These are phyloP conservation scores for Nannochloris sp. DNA, from an alignment of 139 green algal genomes.

Conservation along the genomic window DNA sequence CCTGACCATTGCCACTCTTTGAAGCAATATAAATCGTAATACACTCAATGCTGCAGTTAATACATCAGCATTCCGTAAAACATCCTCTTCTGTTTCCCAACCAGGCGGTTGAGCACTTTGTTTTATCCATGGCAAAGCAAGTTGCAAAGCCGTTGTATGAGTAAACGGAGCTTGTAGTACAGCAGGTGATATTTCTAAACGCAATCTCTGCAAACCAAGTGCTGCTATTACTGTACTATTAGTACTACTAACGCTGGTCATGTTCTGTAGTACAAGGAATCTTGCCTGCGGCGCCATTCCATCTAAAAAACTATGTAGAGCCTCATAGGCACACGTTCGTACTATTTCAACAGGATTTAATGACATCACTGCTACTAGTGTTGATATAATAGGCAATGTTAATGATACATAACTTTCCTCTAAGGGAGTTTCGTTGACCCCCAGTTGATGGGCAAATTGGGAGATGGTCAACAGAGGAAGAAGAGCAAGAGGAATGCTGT, in stretches of 20 bases:
- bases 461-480: conserved; percentile 8
- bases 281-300: background rate
- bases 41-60: conserved; percentile 17
- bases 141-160: background rate
- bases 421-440: background rate
- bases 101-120: background rate
- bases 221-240: background rate
- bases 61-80: background rate
- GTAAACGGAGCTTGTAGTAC: background rate
- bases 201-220: conserved; percentile 17
- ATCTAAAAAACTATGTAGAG: conserved; percentile 6
- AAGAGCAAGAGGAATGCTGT: conserved; percentile 13
- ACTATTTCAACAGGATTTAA: conserved; percentile 17
- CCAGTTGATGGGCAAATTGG: background rate
- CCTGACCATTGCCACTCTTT: background rate
- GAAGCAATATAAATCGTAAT: conserved; percentile 26
- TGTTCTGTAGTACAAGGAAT: background rate
- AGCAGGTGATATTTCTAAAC: conserved; percentile 15
- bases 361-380: conserved; percentile 12
- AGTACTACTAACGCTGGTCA: conserved; percentile 1
- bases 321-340: conserved; percentile 18
- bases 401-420: background rate
- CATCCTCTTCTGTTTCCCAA: conserved; percentile 5
- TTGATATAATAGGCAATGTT: background rate
- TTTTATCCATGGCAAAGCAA: conserved; percentile 6